A percentile compares a stretch with the other conserved stretches of the same genome.
These are phyloP conservation scores for Blastobotrys robertii DNA, from an alignment of 805 yeast species.

Conservation along the genomic window DNA sequence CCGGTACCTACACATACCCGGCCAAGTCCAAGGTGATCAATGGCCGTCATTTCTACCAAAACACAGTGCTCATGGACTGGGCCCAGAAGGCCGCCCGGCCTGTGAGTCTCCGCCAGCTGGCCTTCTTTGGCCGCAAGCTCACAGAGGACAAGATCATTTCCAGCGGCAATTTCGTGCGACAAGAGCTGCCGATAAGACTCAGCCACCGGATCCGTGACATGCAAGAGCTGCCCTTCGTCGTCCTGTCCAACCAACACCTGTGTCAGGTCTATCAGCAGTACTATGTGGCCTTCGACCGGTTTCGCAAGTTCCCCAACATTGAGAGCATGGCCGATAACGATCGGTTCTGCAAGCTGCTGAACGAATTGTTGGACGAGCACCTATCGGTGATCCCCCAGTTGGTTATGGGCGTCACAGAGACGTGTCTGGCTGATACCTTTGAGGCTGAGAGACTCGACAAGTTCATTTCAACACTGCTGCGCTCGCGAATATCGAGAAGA, in stretches of 20 bases:
- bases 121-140: constrained; percentile 74
- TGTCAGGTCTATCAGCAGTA: constrained; percentile 84
- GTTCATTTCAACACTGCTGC: constrained; percentile 64
- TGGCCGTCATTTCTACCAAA: constrained; percentile 80
- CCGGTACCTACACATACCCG: constrained; percentile 21
- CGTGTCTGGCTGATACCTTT: constrained; percentile 45
- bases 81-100: constrained; percentile 69
- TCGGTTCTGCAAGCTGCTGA: constrained; percentile 54
- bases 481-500: constrained; percentile 83
- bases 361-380: constrained; percentile 61
- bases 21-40: constrained; percentile 37
- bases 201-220: constrained; percentile 72
- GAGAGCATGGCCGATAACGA: constrained; percentile 65
- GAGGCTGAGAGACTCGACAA: constrained; percentile 58
- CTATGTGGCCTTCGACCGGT: constrained; percentile 76
- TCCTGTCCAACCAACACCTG: constrained; percentile 76
- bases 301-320: constrained; percentile 64
- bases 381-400: constrained; percentile 74
- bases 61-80: constrained; percentile 55
- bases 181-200: constrained; percentile 75
- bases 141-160: constrained; percentile 68
- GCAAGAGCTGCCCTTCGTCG: constrained; percentile 74
- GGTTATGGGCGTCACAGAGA: constrained; percentile 88
- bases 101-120: constrained; percentile 79
- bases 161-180: constrained; percentile 81